Percentiles rank a stretch among this genome's conserved stretches.
phyloP scores from a whole-genome alignment of 805 yeast genomes.

The Ogataea kodamae region DNA sequence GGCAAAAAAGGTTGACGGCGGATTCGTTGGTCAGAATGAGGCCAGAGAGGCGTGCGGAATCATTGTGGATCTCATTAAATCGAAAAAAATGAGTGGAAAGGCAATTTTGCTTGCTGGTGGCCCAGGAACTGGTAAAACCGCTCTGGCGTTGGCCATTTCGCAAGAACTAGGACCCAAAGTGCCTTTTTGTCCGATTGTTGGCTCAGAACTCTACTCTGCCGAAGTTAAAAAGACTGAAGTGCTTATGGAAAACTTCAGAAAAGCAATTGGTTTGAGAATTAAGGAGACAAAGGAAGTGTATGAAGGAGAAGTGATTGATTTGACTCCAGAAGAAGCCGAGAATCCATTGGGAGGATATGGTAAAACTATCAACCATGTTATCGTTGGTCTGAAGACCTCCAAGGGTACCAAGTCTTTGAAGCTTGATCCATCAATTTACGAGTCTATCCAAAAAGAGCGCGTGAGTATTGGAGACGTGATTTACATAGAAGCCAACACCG shows the following conservation, averaged over 20 bases:
- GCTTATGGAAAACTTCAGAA: constrained; percentile 92
- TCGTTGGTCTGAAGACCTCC: constrained; percentile 95
- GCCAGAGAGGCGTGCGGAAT: constrained; percentile 97
- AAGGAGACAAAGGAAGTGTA: constrained; percentile 96
- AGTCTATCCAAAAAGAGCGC: constrained; percentile 90
- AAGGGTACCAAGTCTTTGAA: constrained; percentile 95
- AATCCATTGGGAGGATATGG: constrained; percentile 94
- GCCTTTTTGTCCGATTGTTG: constrained; percentile 94
- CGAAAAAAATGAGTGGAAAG: constrained; percentile 93
- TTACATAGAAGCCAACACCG: constrained; percentile 91
- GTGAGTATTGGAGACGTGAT: constrained; percentile 96
- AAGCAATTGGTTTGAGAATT: constrained; percentile 90
- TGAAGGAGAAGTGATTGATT: constrained; percentile 98
- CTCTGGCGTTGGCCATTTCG: constrained; percentile 90
- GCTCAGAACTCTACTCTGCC: constrained; percentile 87
- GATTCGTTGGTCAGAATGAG: constrained; percentile 95
- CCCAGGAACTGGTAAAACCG: constrained; percentile 98
- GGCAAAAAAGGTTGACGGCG: constrained; percentile 80
- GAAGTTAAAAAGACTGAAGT: constrained; percentile 96
- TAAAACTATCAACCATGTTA: constrained; percentile 62
- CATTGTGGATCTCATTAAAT: constrained; percentile 86
- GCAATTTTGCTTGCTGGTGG: constrained; percentile 97
- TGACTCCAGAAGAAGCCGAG: constrained; percentile 78
- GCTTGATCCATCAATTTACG: constrained; percentile 98
- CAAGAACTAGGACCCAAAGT: constrained; percentile 73